Base-by-base conservation (phyloP, 768 basidiomycete species). In the Asterophora lycoperdoides region DNA sequence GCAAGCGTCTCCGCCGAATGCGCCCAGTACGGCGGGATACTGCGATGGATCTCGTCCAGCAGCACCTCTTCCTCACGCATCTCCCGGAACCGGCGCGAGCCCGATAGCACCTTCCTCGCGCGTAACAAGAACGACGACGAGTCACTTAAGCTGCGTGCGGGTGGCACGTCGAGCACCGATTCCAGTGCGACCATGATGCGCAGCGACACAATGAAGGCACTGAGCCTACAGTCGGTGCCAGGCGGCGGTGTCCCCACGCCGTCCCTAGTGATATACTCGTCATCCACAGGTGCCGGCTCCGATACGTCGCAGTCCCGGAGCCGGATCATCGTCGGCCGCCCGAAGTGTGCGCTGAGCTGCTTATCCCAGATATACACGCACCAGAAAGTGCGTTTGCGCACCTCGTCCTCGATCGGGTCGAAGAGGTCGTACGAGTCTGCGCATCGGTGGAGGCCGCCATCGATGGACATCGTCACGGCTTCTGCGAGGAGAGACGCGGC, bases 361-460 rank as follows among this genome's bases (percentile, higher is more conserved):
- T 96, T 95, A 68, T 96, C 93, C 93, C 93, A 95, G 42, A 90
- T 78, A 68, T 95, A 96, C 20, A 94, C 90, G 51, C 90, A 90
- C 92, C 93, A 96, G 66, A 96, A 96, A 0, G 93, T 95, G 57
- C 93, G 83, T 67, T 94, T 95, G 49, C 93, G 80, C 23, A 93
- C 83, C 64, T 95, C 91, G 52, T 89, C 86, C 64, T 94, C 93
- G 54, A 94, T 85, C 8, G 87, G 79, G 66, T 93, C 86, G 64
- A 96, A 95, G 44, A 89, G 75, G 61, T 89, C 86, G 60, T 90
- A 90, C 11, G 81, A 83, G 55, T 93, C 90, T 0, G 88, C 84
- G 34, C 83, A 86, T 44, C 93, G 85, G 64, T 96, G 93, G 19
- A 95, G 72, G 1, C 93, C 93, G 5, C 87, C 87, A 62, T 96